A percentile compares a stretch with the other conserved stretches of the same genome.
phyloP scores from a whole-genome alignment of 2,329 filamentous ascomycete species.

The Penicillium occitanis region DNA sequence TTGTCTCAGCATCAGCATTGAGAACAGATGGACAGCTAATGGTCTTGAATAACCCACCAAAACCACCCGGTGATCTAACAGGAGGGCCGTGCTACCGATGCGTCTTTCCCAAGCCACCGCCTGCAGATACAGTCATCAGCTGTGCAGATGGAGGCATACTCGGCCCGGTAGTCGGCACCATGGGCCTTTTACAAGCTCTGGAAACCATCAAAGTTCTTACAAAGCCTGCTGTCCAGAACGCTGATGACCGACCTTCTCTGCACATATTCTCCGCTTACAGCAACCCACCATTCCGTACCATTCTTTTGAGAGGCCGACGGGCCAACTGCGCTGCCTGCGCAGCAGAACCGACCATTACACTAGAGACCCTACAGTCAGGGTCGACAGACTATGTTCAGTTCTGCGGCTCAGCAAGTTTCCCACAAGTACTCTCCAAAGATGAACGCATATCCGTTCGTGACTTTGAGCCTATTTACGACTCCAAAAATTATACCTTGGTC shows the following conservation, averaged over 20 bases:
- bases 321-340: constrained; percentile 76
- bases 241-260: constrained; percentile 28
- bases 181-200: constrained; percentile 89
- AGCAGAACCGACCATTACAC: constrained; percentile 59
- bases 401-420: constrained; percentile 64
- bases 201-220: constrained; percentile 84
- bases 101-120: constrained; percentile 84
- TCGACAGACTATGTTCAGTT: constrained; percentile 82
- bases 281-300: constrained; percentile 63
- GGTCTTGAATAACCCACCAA: constrained; percentile 77
- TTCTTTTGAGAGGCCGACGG: constrained; percentile 70
- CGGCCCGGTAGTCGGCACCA: constrained; percentile 86
- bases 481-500: constrained; percentile 50
- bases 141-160: constrained; percentile 93
- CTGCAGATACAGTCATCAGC: constrained; percentile 74
- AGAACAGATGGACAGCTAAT: constrained; percentile 88
- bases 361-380: constrained; percentile 61
- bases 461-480: constrained; percentile 47
- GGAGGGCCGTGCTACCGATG: constrained; percentile 92
- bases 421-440: constrained; percentile 58
- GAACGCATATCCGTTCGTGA: constrained; percentile 68
- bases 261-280: constrained; percentile 48
- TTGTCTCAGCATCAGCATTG: constrained; percentile 87
- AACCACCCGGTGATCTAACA: constrained; percentile 54
- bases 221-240: constrained; percentile 29